Evolutionary conservation across 148 eudicot genomes (phyloP).

Genomic region (Dianthus caryophyllus): DNA sequence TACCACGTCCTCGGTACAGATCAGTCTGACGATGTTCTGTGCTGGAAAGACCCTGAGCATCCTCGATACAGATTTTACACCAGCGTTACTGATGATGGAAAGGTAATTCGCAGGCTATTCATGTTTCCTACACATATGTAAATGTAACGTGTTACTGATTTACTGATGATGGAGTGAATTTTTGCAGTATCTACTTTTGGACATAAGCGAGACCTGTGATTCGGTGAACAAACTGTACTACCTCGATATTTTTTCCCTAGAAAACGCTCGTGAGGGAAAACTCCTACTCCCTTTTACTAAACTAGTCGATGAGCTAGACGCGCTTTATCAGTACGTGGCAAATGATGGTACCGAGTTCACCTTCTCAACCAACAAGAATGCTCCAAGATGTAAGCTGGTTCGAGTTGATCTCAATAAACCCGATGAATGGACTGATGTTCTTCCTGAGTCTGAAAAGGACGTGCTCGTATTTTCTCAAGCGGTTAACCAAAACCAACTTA

Average conservation of each 20-base stretch:
- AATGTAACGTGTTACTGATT: too few relatives aligned
- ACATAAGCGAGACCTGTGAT: slow-evolving; percentile 53
- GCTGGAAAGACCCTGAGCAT: slow-evolving; percentile 72
- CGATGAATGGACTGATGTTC: slow-evolving; percentile 51
- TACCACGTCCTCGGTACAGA: slow-evolving; percentile 81
- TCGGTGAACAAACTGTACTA: slow-evolving; percentile 78
- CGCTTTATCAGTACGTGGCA: slow-evolving; percentile 51
- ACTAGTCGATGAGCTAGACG: slow-evolving; percentile 73
- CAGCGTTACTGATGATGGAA: slow-evolving; percentile 76
- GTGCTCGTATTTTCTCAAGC: slow-evolving; percentile 68
- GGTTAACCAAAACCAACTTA: slow-evolving; percentile 48
- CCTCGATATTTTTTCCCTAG: slow-evolving; percentile 44
- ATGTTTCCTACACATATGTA: too few relatives aligned
- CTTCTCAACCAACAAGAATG: slow-evolving; percentile 76
- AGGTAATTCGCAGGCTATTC: slow-evolving; percentile 40
- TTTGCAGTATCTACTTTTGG: slow-evolving; percentile 71
- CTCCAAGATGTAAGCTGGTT: slow-evolving; percentile 71
- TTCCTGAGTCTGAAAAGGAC: slow-evolving; percentile 61
- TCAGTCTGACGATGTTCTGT: slow-evolving; percentile 83
- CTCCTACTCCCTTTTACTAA: slow-evolving; percentile 60
- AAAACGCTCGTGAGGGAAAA: slow-evolving; percentile 28
- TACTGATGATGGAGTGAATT: not conserved
- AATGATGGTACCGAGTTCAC: slow-evolving; percentile 74
- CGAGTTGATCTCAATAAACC: slow-evolving; percentile 65
- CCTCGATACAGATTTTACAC: slow-evolving; percentile 50